Evolutionary conservation across 371 early-diverging fungal genomes (phyloP), one percentile per base, ranked within the genome.

Genomic region (Apophysomyces trapeziformis): DNA sequence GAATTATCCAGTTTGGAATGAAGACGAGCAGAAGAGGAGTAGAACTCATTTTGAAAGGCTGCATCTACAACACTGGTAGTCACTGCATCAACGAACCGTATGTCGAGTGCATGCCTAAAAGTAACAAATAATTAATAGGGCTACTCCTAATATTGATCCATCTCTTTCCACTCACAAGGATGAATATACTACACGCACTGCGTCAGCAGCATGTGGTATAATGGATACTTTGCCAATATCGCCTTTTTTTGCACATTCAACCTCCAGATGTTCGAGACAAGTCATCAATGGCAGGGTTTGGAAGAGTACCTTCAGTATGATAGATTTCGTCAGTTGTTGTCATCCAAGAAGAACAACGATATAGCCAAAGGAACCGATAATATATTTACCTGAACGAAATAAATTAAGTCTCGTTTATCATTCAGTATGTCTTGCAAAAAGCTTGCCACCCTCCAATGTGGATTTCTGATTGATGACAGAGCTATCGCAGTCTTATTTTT

Each of bases 181-280:
- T 58, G 84, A 78, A 68, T 79, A 85, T 43, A 87, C 74, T n/a
- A 87, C 73, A 37, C 87, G 83, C 45, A 84, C 80, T 38, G 83
- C 74, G 57, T 85, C 82, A 26, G 75, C 79, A 26, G 82, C 74
- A 35, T 83, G 85, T 26, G 87, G 87, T 47, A 87, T 79, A 64
- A 87, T 79, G 11, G 85, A 82, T 37, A 87, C 39, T 44, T 70
- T 71, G 58, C 78, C 75, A 66, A 82, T 64, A 18, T 72, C 61
- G 11, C 79, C 79, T 21, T 69, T 58, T 64, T 69, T 67, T 41
- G 68, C 65, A 65, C 66, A 70, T 5, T 68, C 72, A 8, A 66
- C 64, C 39, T 82, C 78, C 8, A 82, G 46, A 14, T 68, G 70
- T 57, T 82, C 83, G 2, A 82, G 63, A 50, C 76, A 76, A 35